Evolutionary conservation across 768 basidiomycete species (phyloP).

Genomic region (Hydnomerulius pinastri): DNA sequence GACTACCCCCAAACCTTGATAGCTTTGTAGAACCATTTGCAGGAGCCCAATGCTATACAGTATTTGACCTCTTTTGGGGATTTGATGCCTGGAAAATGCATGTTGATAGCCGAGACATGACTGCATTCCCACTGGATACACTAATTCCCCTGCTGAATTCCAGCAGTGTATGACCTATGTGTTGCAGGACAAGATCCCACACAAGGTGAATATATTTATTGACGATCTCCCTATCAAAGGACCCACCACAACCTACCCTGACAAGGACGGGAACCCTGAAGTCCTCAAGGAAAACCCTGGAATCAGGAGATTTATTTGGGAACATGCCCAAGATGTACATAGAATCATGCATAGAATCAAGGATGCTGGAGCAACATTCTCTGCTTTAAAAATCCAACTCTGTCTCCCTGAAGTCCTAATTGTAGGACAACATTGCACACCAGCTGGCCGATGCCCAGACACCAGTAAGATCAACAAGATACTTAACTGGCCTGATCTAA

Average conservation of each 20-base stretch:
- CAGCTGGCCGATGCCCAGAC: conserved; percentile 35
- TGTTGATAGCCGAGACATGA: conserved; percentile 34
- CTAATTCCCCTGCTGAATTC: conserved; percentile 41
- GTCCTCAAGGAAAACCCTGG: conserved; percentile 10
- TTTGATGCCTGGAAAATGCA: conserved; percentile 1
- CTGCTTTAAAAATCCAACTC: conserved; percentile 35
- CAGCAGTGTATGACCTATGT: conserved; percentile 42
- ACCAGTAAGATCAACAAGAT: conserved; percentile 27
- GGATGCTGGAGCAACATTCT: conserved; percentile 41
- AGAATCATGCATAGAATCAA: conserved; percentile 19
- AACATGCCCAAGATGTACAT: conserved; percentile 33
- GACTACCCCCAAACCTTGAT: conserved; percentile 14
- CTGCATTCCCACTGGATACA: conserved; percentile 48
- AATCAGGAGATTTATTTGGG: conserved; percentile 22
- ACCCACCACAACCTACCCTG: conserved; percentile 35
- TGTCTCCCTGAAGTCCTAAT: conserved; percentile 30
- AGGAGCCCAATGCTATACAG: background rate
- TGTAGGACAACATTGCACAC: conserved; percentile 41
- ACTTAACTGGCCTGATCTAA: conserved; percentile 29
- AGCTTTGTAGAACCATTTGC: conserved; percentile 17
- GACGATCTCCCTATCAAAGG: conserved; percentile 43
- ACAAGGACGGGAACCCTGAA: conserved; percentile 6
- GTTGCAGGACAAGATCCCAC: conserved; percentile 40
- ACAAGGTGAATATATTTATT: conserved; percentile 35
- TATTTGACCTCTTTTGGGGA: conserved; percentile 3